These are phyloP conservation scores for Collybia nuda DNA, from an alignment of 768 basidiomycete genomes.

Conservation along the genomic window DNA sequence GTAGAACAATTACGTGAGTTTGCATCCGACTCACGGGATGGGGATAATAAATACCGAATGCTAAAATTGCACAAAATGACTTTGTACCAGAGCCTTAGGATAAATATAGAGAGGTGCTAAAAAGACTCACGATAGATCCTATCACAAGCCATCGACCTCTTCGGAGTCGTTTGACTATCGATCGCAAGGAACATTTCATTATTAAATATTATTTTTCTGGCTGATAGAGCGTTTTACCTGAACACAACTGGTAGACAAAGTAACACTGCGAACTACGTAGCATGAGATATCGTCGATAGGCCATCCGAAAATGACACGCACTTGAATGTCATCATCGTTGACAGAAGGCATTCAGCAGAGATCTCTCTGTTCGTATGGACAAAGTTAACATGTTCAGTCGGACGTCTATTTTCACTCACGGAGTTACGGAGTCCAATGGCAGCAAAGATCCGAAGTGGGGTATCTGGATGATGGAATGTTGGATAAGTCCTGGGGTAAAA, in stretches of 20 bases:
- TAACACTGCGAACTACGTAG: conserved; percentile 39
- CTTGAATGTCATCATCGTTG: conserved; percentile 43
- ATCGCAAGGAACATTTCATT: background rate
- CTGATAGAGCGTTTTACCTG: conserved; percentile 19
- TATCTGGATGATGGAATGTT: conserved; percentile 26
- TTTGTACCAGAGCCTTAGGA: conserved; percentile 2
- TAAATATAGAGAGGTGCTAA: background rate
- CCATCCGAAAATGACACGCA: conserved; percentile 14
- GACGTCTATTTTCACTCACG: conserved; percentile 25
- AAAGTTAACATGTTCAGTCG: background rate
- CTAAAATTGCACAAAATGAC: conserved; percentile 23
- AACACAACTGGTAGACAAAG: conserved; percentile 40
- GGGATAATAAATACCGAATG: conserved; percentile 24
- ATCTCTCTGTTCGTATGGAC: conserved; percentile 26
- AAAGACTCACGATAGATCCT: conserved; percentile 22
- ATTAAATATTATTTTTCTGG: too few relatives aligned
- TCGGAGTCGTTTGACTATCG: conserved; percentile 25
- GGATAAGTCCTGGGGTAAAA: background rate
- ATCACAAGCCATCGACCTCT: conserved; percentile 26
- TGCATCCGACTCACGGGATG: background rate
- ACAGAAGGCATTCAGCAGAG: conserved; percentile 40
- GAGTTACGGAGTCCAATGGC: conserved; percentile 36
- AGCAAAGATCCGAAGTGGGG: conserved; percentile 40
- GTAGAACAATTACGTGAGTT: background rate
- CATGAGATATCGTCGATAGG: background rate